Evolutionary conservation across 2,329 filamentous ascomycete genomes (phyloP), one percentile per base, ranked within the genome.

Genomic region (Aureobasidium sp.): DNA sequence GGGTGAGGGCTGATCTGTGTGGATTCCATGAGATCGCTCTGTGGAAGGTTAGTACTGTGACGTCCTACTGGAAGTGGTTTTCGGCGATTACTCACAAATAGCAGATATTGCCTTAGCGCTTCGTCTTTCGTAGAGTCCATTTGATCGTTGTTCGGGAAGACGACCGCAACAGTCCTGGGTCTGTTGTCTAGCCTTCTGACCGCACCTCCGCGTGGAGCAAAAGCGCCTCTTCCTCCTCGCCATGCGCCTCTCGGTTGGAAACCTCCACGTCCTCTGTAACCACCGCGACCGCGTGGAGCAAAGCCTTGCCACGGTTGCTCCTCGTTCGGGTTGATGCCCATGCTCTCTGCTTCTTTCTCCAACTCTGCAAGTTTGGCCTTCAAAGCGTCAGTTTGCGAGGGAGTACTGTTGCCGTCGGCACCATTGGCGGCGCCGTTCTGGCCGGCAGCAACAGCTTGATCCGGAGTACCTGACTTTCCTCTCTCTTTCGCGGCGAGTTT

Each of bases 131-230:
- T 81, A 15, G 79, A 79, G 3, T 85, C 84, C 69, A 87, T 85
- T 73, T 86, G 85, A 12, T 84, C 80, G 3, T 85, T 87, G 29
- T 68, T 66, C 1, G 63, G 64, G 61, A 74, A 71, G 8, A 80
- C 79, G 27, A 93, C 75, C 6, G 82, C 80, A 11, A 94, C 77
- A 64, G 81, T 86, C 71, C 83, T 88, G 0, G 90, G 87, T 48
- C 90, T 80, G 71, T 92, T 91, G 69, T 94, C 90, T 25, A 94
- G 79, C 20, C 87, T 87, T 67, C 80, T 78, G 17, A 84, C 81
- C 61, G 78, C 79, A 67, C 87, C 78, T 29, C 77, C 77, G 20
- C 75, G 72, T 39, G 75, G 63, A 22, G 67, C 67, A 39, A 65
- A 67, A 17, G 65, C 88, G 6, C 76, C 76, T 31, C 76, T 76